Base-by-base conservation (phyloP, 345 rosid genomes). In the Psidium friedrichsthalianum region DNA sequence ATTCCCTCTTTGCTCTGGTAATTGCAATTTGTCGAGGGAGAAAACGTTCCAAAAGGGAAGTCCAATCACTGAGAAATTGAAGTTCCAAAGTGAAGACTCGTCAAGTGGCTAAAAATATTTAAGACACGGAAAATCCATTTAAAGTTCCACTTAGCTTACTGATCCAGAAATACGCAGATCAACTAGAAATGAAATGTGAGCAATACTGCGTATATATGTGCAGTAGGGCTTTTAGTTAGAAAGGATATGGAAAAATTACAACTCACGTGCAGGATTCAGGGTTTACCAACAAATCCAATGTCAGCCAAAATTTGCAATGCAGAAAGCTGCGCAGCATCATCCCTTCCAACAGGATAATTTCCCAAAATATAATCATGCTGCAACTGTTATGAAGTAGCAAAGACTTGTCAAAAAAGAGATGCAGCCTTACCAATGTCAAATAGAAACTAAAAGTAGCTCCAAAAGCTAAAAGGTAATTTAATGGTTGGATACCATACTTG, bases 331-430 rank as follows among this genome's bases (percentile, higher is more conserved):
- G 98, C 98, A 89, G 98, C 98, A 93, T 94, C 98, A 89, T 97
- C 99, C 90, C 98, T 94, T 87, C 98, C 99, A 87, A 97, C 98
- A 59, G 99, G 99, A 93, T 96, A 97, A 90, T 96, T 96, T 84
- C 99, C 99, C 90, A 93, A 88, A 83, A 96, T 90, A 87, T 97
- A 97, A 89, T 97, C 99, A 92, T 97, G 99, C 90, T 97, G 99
- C 90, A 97, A 90, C 99, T 97, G 93, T 87, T 86, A 74, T 78
- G 86, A 91, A 82, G 87, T 74, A 86, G 56, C 47, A 82, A 32
- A 82, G 10, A 13, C 27, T 84, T 82, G 85, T 89, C 56, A 91
- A 55, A 57, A 29, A 85, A 85, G 20, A 69, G 18, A 29, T 18
- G 47, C 80, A 69, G 36, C 80, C 80, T 69, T 18, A 36, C 80